Conservation (phyloP, 495 filamentous ascomycete species). For the Cercophora scortea region DNA sequence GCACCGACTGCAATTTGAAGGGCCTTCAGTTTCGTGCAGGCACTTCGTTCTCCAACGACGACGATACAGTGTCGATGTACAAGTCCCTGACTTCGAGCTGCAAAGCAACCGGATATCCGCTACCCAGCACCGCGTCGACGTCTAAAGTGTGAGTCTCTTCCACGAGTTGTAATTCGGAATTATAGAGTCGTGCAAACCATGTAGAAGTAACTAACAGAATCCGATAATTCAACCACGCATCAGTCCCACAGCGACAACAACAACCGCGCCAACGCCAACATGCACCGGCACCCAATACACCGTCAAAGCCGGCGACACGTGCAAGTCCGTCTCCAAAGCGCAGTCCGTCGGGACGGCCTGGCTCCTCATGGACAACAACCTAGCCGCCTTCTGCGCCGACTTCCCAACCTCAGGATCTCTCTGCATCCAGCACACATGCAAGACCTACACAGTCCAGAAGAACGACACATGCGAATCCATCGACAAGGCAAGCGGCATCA, state of each 20-base stretch:
- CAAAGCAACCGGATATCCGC: too few relatives aligned
- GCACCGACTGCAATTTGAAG: too few relatives aligned
- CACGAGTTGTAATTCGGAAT: too few relatives aligned
- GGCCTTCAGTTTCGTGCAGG: too few relatives aligned
- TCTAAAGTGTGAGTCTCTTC: too few relatives aligned
- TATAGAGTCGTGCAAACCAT: too few relatives aligned
- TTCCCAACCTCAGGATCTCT: slow-evolving; percentile 13
- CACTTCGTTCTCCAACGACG: too few relatives aligned
- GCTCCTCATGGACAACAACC: slow-evolving; percentile 16
- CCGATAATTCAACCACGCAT: background rate
- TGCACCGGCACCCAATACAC: slow-evolving; percentile 14
- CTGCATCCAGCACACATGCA: slow-evolving; percentile 8
- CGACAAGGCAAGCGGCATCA: slow-evolving; percentile 3
- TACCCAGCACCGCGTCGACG: too few relatives aligned
- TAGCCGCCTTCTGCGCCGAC: slow-evolving; percentile 6
- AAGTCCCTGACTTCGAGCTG: too few relatives aligned
- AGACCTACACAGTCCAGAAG: background rate
- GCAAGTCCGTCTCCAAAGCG: slow-evolving; percentile 8
- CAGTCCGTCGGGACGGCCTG: slow-evolving; percentile 6
- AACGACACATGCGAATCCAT: slow-evolving; percentile 9
- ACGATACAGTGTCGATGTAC: too few relatives aligned
- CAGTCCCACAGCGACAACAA: background rate
- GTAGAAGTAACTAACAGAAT: background rate
- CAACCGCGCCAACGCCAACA: background rate
- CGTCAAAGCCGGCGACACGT: slow-evolving; percentile 10